phyloP scores from a whole-genome alignment of 2,329 filamentous ascomycete species.

The Mollisiaceae sp. region DNA sequence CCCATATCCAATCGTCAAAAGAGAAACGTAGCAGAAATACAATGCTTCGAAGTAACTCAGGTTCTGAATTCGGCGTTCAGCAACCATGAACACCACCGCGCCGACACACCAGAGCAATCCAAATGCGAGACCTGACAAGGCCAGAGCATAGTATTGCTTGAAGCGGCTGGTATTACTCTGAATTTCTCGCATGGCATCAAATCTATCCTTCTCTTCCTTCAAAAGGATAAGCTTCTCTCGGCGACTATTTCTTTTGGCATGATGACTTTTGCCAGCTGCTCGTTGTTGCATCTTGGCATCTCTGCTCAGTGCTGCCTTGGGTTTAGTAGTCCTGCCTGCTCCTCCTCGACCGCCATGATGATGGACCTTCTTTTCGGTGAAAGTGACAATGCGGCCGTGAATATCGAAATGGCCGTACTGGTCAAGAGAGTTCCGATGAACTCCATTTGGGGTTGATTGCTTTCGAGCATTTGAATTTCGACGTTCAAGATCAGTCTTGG shows the following conservation, averaged over 20 bases:
- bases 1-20: conserved; percentile 73
- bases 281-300: conserved; percentile 37
- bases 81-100: conserved; percentile 66
- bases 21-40: conserved; percentile 72
- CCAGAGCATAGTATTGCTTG: conserved; percentile 65
- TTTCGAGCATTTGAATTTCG: conserved; percentile 20
- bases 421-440: conserved; percentile 34
- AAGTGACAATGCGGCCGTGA: conserved; percentile 43
- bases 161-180: conserved; percentile 60
- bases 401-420: conserved; percentile 45
- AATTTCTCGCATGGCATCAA: conserved; percentile 69
- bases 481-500: conserved; percentile 29
- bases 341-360: conserved; percentile 38
- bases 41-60: conserved; percentile 68
- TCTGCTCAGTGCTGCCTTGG: conserved; percentile 29
- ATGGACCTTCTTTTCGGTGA: conserved; percentile 38
- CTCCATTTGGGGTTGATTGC: conserved; percentile 36
- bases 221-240: conserved; percentile 57
- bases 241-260: conserved; percentile 24
- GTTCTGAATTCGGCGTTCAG: conserved; percentile 57
- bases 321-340: conserved; percentile 29
- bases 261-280: conserved; percentile 20
- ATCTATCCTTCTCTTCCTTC: conserved; percentile 62
- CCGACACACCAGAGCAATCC: conserved; percentile 68
- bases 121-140: conserved; percentile 63